These are phyloP conservation scores for Blastomyces percursus DNA, from an alignment of 2,329 filamentous ascomycete genomes.

Conservation along the genomic window DNA sequence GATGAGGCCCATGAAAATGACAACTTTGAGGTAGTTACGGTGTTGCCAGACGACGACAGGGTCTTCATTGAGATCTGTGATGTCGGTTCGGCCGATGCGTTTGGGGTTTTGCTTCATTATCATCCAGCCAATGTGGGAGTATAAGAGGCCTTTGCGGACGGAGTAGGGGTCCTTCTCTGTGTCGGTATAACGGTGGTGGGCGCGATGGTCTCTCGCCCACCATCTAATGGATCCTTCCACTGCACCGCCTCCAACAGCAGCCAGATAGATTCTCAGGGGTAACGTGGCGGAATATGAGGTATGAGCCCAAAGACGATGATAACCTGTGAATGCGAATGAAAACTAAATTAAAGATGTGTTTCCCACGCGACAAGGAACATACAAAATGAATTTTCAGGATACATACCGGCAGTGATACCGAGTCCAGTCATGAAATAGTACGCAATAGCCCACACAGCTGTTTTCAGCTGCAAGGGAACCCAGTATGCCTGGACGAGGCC, in stretches of 20 bases:
- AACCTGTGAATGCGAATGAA: conserved; percentile 36
- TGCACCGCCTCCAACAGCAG: conserved; percentile 68
- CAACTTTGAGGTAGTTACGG: conserved; percentile 71
- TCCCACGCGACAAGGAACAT: background rate
- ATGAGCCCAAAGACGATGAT: conserved; percentile 79
- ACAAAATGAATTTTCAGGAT: background rate
- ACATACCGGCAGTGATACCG: conserved; percentile 64
- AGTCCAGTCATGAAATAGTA: conserved; percentile 81
- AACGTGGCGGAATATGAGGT: conserved; percentile 67
- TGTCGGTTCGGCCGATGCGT: conserved; percentile 76
- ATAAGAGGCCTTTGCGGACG: conserved; percentile 75
- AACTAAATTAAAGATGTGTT: background rate
- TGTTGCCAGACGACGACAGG: conserved; percentile 80
- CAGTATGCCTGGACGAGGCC: conserved; percentile 66
- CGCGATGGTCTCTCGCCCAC: conserved; percentile 80
- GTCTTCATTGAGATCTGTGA: conserved; percentile 79
- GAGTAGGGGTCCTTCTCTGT: conserved; percentile 88
- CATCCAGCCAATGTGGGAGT: conserved; percentile 85
- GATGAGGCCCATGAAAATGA: conserved; percentile 63
- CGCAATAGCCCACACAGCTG: conserved; percentile 58
- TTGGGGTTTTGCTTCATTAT: conserved; percentile 88
- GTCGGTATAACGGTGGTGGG: conserved; percentile 85
- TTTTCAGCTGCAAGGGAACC: conserved; percentile 63
- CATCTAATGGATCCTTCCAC: conserved; percentile 78
- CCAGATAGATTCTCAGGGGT: conserved; percentile 71